phyloP scores from a whole-genome alignment of 1,139 yeast genomes.

The Nakaseomyces kungkrabaensis region DNA sequence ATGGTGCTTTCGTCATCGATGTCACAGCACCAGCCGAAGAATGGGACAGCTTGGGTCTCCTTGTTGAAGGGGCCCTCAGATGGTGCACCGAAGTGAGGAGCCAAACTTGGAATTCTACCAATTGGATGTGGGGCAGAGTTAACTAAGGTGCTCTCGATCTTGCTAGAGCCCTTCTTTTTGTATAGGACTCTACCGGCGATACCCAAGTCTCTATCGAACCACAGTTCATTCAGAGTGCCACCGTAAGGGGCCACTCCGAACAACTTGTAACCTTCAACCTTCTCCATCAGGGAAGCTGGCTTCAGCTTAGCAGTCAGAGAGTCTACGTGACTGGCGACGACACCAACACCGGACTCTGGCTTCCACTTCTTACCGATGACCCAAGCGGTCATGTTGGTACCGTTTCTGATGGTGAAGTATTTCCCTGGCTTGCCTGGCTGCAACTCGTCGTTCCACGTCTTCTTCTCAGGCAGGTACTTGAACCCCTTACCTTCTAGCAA shows the following conservation, averaged over 20 bases:
- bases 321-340: constrained; percentile 53
- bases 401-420: constrained; percentile 49
- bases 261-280: constrained; percentile 49
- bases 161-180: constrained; percentile 29
- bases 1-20: constrained; percentile 21
- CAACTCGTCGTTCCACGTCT: constrained; percentile 34
- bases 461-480: constrained; percentile 42
- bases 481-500: constrained; percentile 43
- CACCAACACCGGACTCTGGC: constrained; percentile 47
- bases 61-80: constrained; percentile 45
- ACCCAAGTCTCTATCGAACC: constrained; percentile 65
- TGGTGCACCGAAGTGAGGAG: constrained; percentile 53
- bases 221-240: constrained; percentile 43
- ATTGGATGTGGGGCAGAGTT: constrained; percentile 54
- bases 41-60: constrained; percentile 57
- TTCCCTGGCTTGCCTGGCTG: constrained; percentile 29
- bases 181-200: constrained; percentile 53
- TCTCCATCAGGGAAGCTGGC: constrained; percentile 41
- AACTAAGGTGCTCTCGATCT: constrained; percentile 37
- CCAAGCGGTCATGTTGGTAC: constrained; percentile 48
- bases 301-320: constrained; percentile 48
- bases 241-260: constrained; percentile 62
- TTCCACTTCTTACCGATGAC: constrained; percentile 49
- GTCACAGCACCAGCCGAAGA: constrained; percentile 37
- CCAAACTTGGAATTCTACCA: constrained; percentile 55